phyloP scores from a whole-genome alignment of 2,329 filamentous ascomycete genomes.

The Fusarium lyarnte region DNA sequence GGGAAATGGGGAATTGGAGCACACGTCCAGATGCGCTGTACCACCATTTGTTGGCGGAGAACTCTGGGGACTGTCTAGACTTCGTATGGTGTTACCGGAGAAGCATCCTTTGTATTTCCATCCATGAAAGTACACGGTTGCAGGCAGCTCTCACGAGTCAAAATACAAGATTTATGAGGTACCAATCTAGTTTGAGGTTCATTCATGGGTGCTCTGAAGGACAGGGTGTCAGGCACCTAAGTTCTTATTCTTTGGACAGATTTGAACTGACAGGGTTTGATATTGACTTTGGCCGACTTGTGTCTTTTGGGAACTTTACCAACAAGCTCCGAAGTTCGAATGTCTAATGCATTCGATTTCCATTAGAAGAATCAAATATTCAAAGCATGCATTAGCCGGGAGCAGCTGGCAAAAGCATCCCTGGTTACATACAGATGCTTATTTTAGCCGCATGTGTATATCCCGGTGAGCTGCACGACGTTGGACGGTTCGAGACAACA shows the following conservation, averaged over 20 bases:
- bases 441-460: conserved; percentile 41
- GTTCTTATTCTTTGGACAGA: conserved; percentile 3
- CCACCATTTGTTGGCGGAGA: conserved; percentile 7
- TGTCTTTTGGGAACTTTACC: not conserved
- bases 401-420: conserved; percentile 25
- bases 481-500: conserved; percentile 36
- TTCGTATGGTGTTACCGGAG: not conserved
- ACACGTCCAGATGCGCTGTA: conserved; percentile 3
- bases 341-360: conserved; percentile 19
- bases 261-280: conserved; percentile 3
- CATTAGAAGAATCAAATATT: conserved; percentile 42
- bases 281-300: not conserved
- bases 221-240: not conserved
- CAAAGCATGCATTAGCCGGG: conserved; percentile 24
- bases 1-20: conserved; percentile 17
- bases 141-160: not conserved
- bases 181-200: conserved; percentile 2
- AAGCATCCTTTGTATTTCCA: not conserved
- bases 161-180: not conserved
- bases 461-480: conserved; percentile 28
- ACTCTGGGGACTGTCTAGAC: conserved; percentile 11
- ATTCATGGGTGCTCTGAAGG: not conserved
- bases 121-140: not conserved
- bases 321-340: not conserved
- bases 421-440: conserved; percentile 40